Evolutionary conservation across 2,329 filamentous ascomycete species (phyloP).

Genomic region (Fusarium longipes): DNA sequence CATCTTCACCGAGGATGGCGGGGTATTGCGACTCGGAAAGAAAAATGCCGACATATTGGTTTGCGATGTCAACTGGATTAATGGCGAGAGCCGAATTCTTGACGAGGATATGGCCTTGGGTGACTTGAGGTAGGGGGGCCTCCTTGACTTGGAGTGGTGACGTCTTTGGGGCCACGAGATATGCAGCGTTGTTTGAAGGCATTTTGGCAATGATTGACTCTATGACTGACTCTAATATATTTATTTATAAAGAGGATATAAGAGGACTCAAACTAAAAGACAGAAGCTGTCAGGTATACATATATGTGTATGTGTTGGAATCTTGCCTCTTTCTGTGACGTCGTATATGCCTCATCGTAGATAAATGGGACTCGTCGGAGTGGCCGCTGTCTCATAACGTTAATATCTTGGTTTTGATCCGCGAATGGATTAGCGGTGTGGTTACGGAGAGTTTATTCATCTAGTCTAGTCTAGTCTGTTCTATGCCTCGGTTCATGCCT

Average conservation of each 20-base stretch:
- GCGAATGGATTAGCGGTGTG: slow-evolving; percentile 26
- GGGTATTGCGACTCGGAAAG: slow-evolving; percentile 19
- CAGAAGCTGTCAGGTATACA: not conserved
- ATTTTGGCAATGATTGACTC: not conserved
- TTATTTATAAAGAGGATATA: not conserved
- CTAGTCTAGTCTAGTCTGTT: not conserved
- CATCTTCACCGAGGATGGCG: slow-evolving; percentile 48
- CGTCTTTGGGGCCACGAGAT: slow-evolving; percentile 21
- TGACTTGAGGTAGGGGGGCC: slow-evolving; percentile 20
- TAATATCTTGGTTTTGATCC: slow-evolving; percentile 3
- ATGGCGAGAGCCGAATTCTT: slow-evolving; percentile 49
- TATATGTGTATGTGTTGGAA: too few relatives aligned
- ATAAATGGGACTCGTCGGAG: not conserved
- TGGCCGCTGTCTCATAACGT: not conserved
- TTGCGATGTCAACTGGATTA: slow-evolving; percentile 47
- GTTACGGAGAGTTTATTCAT: not conserved
- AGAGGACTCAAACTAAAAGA: not conserved
- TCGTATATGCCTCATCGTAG: not conserved
- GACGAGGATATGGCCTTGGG: slow-evolving; percentile 40
- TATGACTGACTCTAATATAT: rapidly evolving
- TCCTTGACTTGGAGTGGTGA: slow-evolving; percentile 29
- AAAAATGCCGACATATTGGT: slow-evolving; percentile 36
- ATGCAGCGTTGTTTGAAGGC: slow-evolving; percentile 28
- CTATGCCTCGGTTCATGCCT: not conserved
- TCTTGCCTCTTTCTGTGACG: not conserved